A percentile compares a stretch with the other conserved stretches of the same genome.
Evolutionary conservation across 2,329 filamentous ascomycete genomes (phyloP).

Genomic region (Microsporum ferrugineum): DNA sequence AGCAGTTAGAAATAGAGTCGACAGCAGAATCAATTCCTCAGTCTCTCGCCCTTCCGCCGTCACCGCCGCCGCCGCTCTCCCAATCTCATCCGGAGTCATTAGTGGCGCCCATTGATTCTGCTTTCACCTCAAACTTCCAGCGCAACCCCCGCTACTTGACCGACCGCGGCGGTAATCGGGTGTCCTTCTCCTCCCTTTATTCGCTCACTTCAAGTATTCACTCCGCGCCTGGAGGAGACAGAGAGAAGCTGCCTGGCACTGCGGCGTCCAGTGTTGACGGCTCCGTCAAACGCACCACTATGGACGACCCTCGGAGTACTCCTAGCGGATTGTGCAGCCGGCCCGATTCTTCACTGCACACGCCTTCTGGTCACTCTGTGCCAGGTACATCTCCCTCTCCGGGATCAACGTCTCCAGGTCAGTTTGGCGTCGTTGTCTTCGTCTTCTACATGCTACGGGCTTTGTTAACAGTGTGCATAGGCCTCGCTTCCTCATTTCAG

Average conservation of each 20-base stretch:
- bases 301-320: slow-evolving; percentile 8
- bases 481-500: neutral
- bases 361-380: neutral
- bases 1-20: neutral
- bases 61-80: neutral
- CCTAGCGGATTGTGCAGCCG: neutral
- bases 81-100: neutral
- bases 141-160: slow-evolving; percentile 8
- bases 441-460: neutral
- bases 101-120: neutral
- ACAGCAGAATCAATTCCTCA: neutral
- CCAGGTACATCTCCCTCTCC: neutral
- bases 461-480: neutral
- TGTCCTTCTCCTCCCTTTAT: slow-evolving; percentile 63
- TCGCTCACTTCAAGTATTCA: slow-evolving; percentile 33
- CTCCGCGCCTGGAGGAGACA: slow-evolving; percentile 6
- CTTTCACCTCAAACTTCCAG: neutral
- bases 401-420: slow-evolving; percentile 7
- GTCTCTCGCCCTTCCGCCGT: neutral
- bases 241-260: slow-evolving; percentile 17
- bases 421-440: neutral
- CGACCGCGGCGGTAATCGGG: slow-evolving; percentile 46
- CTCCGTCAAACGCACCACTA: slow-evolving; percentile 21
- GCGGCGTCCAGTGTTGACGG: slow-evolving; percentile 27
- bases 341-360: neutral